Percentiles rank a stretch among this genome's conserved stretches.
phyloP scores from a whole-genome alignment of 352 stramenopile species.

The Phytophthora brassicae region DNA sequence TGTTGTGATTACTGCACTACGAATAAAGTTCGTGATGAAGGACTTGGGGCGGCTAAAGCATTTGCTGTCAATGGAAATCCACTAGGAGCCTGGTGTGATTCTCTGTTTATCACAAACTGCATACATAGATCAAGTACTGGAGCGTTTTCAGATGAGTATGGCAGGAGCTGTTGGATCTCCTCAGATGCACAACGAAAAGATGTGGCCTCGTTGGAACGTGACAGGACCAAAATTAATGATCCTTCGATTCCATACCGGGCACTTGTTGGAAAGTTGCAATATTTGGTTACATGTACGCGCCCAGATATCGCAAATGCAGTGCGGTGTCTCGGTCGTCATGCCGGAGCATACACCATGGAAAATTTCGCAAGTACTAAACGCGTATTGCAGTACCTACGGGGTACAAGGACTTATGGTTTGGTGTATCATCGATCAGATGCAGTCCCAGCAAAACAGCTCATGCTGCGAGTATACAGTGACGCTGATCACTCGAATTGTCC shows the following conservation, averaged over 20 bases:
- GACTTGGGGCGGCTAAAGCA: background rate
- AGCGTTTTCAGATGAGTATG: background rate
- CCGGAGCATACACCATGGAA: background rate
- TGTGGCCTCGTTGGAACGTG: background rate
- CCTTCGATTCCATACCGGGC: background rate
- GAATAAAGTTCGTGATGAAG: background rate
- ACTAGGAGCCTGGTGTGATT: background rate
- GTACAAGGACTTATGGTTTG: background rate
- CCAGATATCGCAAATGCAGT: background rate
- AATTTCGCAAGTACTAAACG: slow-evolving; percentile 2
- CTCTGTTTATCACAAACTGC: background rate
- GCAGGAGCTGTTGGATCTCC: background rate
- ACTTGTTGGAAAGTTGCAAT: background rate
- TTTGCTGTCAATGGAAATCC: background rate
- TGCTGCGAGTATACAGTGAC: background rate
- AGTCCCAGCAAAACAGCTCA: background rate
- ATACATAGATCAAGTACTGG: background rate
- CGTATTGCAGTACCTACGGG: background rate
- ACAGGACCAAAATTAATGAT: background rate
- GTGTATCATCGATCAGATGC: background rate
- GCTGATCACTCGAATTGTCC: slow-evolving; percentile 5
- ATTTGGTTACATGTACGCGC: background rate
- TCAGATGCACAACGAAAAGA: background rate
- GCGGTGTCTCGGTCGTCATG: background rate
- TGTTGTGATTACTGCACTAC: background rate